phyloP scores from a whole-genome alignment of 768 basidiomycete genomes.

The Pleurotus pulmonarius region DNA sequence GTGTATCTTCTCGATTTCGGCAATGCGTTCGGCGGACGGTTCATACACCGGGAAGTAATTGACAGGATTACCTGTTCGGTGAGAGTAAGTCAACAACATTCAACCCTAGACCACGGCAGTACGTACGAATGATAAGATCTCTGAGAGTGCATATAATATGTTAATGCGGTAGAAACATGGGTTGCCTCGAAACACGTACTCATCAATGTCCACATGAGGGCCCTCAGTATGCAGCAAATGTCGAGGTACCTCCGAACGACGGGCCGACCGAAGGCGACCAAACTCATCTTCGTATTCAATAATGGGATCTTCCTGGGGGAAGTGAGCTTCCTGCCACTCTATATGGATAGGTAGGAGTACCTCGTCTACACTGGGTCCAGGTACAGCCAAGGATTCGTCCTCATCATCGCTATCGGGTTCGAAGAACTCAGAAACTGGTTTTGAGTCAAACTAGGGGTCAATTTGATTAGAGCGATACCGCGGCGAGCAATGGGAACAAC shows the following conservation, averaged over 20 bases:
- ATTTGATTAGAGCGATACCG: not conserved
- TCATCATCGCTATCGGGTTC: slow-evolving; percentile 74
- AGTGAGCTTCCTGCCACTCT: not conserved
- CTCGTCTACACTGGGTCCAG: slow-evolving; percentile 38
- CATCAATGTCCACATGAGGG: slow-evolving; percentile 51
- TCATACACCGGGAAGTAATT: slow-evolving; percentile 87
- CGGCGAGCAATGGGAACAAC: not conserved
- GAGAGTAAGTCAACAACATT: not conserved
- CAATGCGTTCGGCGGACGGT: slow-evolving; percentile 75
- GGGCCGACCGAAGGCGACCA: slow-evolving; percentile 67
- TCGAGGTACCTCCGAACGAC: slow-evolving; percentile 74
- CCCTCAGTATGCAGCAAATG: slow-evolving; percentile 49
- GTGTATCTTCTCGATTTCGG: slow-evolving; percentile 66
- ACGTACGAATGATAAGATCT: slow-evolving; percentile 57
- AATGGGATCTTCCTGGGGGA: slow-evolving; percentile 63
- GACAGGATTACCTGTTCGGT: slow-evolving; percentile 64
- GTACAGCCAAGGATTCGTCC: slow-evolving; percentile 72
- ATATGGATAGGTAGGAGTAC: slow-evolving; percentile 20
- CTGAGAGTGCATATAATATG: slow-evolving; percentile 24
- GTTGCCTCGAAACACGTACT: slow-evolving; percentile 34
- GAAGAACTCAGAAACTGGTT: slow-evolving; percentile 43
- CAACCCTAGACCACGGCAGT: not conserved
- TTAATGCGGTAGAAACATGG: slow-evolving; percentile 6
- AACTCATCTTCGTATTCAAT: slow-evolving; percentile 88
- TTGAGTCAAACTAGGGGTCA: slow-evolving; percentile 59